Base-by-base conservation (phyloP, 1,284 basidiomycete species). In the Tranzscheliella williamsii region DNA sequence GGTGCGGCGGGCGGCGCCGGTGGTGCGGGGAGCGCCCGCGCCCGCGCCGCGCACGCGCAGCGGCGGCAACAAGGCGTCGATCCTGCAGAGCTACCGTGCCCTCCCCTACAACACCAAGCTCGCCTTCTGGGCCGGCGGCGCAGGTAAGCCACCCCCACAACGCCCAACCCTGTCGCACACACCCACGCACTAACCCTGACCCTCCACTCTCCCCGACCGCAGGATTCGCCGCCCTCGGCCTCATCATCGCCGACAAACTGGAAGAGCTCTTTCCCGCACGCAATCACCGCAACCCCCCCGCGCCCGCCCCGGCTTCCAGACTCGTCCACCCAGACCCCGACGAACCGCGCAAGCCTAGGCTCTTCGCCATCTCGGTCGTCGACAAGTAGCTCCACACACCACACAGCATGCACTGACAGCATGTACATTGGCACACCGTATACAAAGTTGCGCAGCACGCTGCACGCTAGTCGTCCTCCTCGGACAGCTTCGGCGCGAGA, bases 401-500 rank as follows among this genome's bases (percentile, higher is more conserved):
- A 15, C 8, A n/a, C n/a, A n/a, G n/a, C n/a, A n/a, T n/a, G n/a
- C n/a, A n/a, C n/a, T n/a, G n/a, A n/a, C n/a, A n/a, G n/a, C n/a
- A n/a, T n/a, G n/a, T n/a, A n/a, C n/a, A n/a, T n/a, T n/a, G n/a
- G n/a, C n/a, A n/a, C n/a, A n/a, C n/a, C n/a, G n/a, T n/a, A n/a
- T n/a, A n/a, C n/a, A n/a, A n/a, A n/a, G n/a, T n/a, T n/a, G n/a
- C n/a, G n/a, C n/a, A n/a, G n/a, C n/a, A n/a, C 16, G 8, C 24
- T 9, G 9, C 4, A 36, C n/a, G 1, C 38, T 31, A 68, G 26
- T 72, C 69, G 41, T 72, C 69, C 15, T 68, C 69, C 42, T 76
- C 73, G 36, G 61, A 60, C 20, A 76, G 67, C 55, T 76, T 76
- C 37, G 75, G 75, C 31, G 75, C 75, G 30, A 76, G 53, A 61